Conservation (phyloP, 805 yeast genomes). For the Metschnikowia picachoensis region DNA sequence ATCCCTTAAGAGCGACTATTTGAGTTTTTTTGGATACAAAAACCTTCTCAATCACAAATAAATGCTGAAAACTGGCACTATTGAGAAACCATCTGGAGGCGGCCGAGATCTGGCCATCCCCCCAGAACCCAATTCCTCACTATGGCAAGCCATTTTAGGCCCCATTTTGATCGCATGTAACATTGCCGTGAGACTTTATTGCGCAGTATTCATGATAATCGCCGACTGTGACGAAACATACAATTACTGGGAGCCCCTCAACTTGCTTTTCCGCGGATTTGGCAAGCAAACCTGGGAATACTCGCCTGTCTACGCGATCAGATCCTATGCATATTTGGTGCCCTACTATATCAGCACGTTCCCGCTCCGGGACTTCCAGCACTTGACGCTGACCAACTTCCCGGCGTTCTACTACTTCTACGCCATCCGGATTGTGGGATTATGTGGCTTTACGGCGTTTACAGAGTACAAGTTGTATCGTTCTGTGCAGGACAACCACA, state of each 20-base stretch:
- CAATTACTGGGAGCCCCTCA: conserved; percentile 94
- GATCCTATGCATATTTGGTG: conserved; percentile 77
- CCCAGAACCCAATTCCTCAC: no score
- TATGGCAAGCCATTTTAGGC: conserved; percentile 5
- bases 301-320: conserved; percentile 80
- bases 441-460: conserved; percentile 34
- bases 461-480: conserved; percentile 53
- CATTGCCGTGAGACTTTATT: conserved; percentile 25
- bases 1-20: no score
- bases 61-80: no score
- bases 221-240: conserved; percentile 91
- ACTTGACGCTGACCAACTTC: conserved; percentile 11
- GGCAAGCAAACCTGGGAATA: conserved; percentile 98
- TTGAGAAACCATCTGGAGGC: no score
- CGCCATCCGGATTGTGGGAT: conserved; percentile 41
- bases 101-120: no score
- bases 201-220: conserved; percentile 59
- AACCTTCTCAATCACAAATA: no score
- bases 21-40: no score
- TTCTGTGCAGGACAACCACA: conserved; percentile 35
- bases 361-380: conserved; percentile 19
- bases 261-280: conserved; percentile 69
- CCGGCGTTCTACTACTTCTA: conserved; percentile 46
- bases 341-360: conserved; percentile 39
- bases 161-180: conserved; percentile 14